phyloP scores from a whole-genome alignment of 2,329 filamentous ascomycete species.

The Thielaviopsis euricoi region DNA sequence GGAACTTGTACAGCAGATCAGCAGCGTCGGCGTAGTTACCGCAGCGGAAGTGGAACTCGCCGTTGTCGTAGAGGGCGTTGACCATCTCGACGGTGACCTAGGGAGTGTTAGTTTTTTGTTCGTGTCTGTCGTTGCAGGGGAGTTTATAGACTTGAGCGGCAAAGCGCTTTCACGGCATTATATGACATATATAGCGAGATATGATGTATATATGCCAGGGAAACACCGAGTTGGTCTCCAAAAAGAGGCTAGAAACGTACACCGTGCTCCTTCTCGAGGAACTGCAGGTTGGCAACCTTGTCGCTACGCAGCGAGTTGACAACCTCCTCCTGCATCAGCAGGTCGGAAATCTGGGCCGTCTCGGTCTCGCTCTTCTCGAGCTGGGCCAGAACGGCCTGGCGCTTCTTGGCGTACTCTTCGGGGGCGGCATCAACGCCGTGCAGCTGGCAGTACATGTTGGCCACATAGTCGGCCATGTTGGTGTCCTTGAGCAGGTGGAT shows the following conservation, averaged over 20 bases:
- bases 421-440: conserved; percentile 64
- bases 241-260: no score
- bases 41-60: conserved; percentile 95
- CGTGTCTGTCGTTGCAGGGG: background rate
- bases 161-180: no score
- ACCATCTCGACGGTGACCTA: conserved; percentile 88
- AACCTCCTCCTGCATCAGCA: conserved; percentile 77
- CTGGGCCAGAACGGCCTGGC: conserved; percentile 71
- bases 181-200: no score
- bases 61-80: conserved; percentile 86
- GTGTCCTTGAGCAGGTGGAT: conserved; percentile 77
- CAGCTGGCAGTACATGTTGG: conserved; percentile 77
- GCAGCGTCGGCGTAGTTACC: conserved; percentile 82
- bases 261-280: conserved; percentile 88
- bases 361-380: conserved; percentile 74
- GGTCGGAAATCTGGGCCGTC: conserved; percentile 72
- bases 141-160: no score
- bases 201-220: no score
- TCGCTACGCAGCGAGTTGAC: conserved; percentile 83
- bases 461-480: conserved; percentile 98
- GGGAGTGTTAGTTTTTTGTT: background rate
- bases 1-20: conserved; percentile 93
- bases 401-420: conserved; percentile 73
- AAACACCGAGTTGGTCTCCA: no score
- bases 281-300: conserved; percentile 98